phyloP scores from a whole-genome alignment of 78 protist genomes.

The Dictyostelium purpureum region DNA sequence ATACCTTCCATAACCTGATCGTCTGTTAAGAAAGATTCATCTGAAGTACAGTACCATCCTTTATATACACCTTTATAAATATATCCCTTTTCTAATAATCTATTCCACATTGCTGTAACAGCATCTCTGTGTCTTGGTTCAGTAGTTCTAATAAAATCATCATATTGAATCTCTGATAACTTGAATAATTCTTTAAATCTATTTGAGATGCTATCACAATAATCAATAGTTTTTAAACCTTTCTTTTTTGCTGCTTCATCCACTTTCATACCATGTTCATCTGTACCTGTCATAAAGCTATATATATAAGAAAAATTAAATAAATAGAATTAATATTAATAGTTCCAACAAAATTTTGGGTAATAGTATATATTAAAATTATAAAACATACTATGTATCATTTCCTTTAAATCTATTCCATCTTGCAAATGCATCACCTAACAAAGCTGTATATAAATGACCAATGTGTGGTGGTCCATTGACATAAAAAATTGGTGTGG shows the following conservation, averaged over 20 bases:
- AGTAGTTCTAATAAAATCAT: conserved; percentile 77
- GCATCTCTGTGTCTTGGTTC: conserved; percentile 40
- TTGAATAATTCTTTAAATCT: conserved; percentile 24
- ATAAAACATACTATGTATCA: background rate
- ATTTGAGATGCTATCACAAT: conserved; percentile 44
- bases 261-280: conserved; percentile 96
- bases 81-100: conserved; percentile 80
- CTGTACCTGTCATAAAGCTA: conserved; percentile 93
- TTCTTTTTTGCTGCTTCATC: conserved; percentile 87
- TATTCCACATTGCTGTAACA: conserved; percentile 86
- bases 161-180: background rate
- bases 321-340: too few relatives aligned
- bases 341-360: background rate
- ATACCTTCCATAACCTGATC: conserved; percentile 67
- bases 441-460: conserved; percentile 92
- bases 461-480: conserved; percentile 94
- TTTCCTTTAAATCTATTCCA: conserved; percentile 77
- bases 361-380: background rate
- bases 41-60: conserved; percentile 96
- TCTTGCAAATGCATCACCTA: conserved; percentile 90
- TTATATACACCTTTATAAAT: conserved; percentile 93
- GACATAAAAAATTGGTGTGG: conserved; percentile 98
- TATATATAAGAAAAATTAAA: too few relatives aligned
- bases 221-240: conserved; percentile 80
- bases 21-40: conserved; percentile 94